Base-by-base conservation (phyloP, 2,329 filamentous ascomycete species). In the Alternaria infectoria region DNA sequence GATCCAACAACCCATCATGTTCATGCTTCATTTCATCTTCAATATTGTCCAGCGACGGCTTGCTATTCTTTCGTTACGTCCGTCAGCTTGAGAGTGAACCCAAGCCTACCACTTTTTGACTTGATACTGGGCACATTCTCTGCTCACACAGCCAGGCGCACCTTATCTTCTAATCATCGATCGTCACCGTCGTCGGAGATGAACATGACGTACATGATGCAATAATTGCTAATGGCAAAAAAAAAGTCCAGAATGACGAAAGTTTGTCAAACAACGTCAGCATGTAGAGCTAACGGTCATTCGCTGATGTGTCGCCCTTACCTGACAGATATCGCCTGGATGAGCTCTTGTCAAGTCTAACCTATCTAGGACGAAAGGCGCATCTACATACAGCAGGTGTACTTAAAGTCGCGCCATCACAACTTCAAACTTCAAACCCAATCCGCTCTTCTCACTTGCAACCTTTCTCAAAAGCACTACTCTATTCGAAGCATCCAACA, bases 81-180 rank as follows among this genome's bases (percentile, higher is more conserved):
- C 11, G 6, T 11, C 0, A 17, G 36, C 4, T 40, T 17, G n/a
- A n/a, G 0, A 4, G 17, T 40, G 0, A 9, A 8, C 0, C 2
- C 9, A 17, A 11, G 8, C n/a, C 8, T 40, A 11, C 9, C 15
- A 17, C 8, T 11, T 17, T n/a, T 2, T 40, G 4, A 40, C 36
- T 40, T 17, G 3, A n/a, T 17, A 6, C 9, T 0, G 4, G n/a
- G n/a, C 15, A 40, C 36, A 6, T 17, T 8, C 8, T 3, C 36
- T 17, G 15, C 36, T 40, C 36, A 40, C 2, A 17, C 36, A 40
- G 36, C n/a, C 36, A 40, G 15, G 36, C 15, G 36, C 9, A 40
- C n/a, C 3, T 6, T 0, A 40, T 17, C n/a, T 6, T 10, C 36
- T 17, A 40, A 40, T 40, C 36, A 40, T 17, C 0, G n/a, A 40